Evolutionary conservation across 75 land plant genomes (phyloP), one percentile per base, ranked within the genome.

Genomic region (Isoetes taiwanensis): DNA sequence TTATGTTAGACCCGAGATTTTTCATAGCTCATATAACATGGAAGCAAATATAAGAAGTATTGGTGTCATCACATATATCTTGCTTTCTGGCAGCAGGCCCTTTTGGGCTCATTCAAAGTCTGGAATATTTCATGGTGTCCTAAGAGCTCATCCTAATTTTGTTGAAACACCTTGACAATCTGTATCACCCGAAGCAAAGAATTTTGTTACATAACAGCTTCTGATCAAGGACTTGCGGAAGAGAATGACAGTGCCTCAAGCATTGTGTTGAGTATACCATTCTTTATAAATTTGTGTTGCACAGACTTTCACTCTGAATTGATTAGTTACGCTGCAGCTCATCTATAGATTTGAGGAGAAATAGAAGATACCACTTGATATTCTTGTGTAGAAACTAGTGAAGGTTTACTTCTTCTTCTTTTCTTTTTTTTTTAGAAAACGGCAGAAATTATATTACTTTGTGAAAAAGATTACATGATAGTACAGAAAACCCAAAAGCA

Each of bases 21-120:
- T 87, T 6, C 90, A 81, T 58, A 78, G 90, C 63, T 81, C 90
- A 23, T 88, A 88, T 37, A 65, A 76, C 52, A 81, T 84, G 57
- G 95, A 88, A 57, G 95, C 91, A 43, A 90, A 89, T 66, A 79
- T 85, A n/a, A 85, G 96, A 90, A 89, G 96, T 61, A 72, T 89
- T 54, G 95, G 90, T 34, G 95, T 88, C 34, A 88, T 88, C 37
- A 89, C 87, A 19, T 89, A 89, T 59, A 90, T 90, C 48, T 70
- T 90, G 24, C 57, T 90, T 4, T 85, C 86, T 78, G 96, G 96
- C 2, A 90, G 96, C 50, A 76, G 96, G 11, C 96, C 96, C 33
- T 90, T 90, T 63, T 90, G 96, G 96, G 96, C 96, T 23, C 78
- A 91, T 30, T 79, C 91, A 5, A 91, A 90, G 56, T 90, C 96